These are phyloP conservation scores for Colletotrichum orbiculare DNA, from an alignment of 2,329 filamentous ascomycete genomes.

Conservation along the genomic window DNA sequence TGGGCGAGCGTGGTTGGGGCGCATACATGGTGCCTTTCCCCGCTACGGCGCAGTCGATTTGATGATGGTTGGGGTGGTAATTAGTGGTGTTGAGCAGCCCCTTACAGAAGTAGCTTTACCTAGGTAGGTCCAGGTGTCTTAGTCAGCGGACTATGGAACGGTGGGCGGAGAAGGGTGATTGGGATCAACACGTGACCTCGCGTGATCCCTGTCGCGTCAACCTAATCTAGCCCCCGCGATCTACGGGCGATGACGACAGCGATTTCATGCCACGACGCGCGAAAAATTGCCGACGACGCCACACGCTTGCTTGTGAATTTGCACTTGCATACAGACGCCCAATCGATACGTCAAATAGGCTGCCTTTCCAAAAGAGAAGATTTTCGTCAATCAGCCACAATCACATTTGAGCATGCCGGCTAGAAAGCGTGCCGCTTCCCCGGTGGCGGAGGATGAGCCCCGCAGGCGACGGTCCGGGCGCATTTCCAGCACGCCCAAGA, in stretches of 20 bases:
- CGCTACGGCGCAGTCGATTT: too few species aligned
- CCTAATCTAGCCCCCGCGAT: background rate
- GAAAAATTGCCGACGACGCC: background rate
- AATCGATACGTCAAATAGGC: background rate
- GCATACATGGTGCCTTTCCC: too few species aligned
- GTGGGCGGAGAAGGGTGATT: too few species aligned
- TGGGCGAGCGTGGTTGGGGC: background rate
- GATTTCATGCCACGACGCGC: background rate
- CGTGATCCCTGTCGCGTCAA: constrained; percentile 31
- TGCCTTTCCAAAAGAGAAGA: too few species aligned
- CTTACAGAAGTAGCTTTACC: too few species aligned
- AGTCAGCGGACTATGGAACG: too few species aligned
- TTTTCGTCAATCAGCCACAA: too few species aligned
- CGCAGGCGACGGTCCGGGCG: constrained; percentile 60
- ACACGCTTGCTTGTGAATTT: background rate
- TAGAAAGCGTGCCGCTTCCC: constrained; percentile 50
- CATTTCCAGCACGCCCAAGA: constrained; percentile 56
- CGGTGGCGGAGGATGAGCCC: constrained; percentile 42
- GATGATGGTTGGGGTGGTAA: background rate
- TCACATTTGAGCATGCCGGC: constrained; percentile 47
- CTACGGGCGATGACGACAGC: constrained; percentile 26
- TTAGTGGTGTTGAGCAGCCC: background rate
- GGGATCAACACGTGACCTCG: constrained; percentile 18
- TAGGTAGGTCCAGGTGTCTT: too few species aligned
- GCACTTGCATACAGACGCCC: background rate